Evolutionary conservation across 1,284 basidiomycete genomes (phyloP), one percentile per base, ranked within the genome.

Genomic region (Tylopilus sp.): DNA sequence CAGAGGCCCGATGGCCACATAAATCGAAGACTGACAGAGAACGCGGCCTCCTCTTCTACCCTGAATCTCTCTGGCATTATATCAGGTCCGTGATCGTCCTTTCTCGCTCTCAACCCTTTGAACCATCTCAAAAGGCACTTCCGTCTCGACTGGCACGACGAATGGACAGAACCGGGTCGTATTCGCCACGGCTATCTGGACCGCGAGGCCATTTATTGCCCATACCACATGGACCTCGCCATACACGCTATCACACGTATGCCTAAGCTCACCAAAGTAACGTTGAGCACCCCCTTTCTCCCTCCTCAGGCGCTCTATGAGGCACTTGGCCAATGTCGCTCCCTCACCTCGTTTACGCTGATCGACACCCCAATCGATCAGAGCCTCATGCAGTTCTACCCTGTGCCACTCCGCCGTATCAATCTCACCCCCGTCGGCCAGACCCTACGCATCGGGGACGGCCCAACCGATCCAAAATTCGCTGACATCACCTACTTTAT

Each of bases 401-500:
- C 63, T 16, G 48, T 49, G 2, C 44, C 59, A 25, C 47, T 65
- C 34, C 58, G 59, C 5, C 59, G 60, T 5, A 45, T 68, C 15
- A 66, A 54, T 26, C 55, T 65, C 33, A 57, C 53, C 2, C 57
- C 66, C 23, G 63, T 65, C 0, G 66, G 64, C 19, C 63, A 65
- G 42, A 64, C 59, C 6, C 46, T 65, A 1, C 63, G 63, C 7
- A 63, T 65, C 34, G 63, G 63, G 2, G 63, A 65, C 42, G 63
- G 63, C 34, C 65, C 64, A 7, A 67, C 60, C 0, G 61, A 69
- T 30, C 64, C 63, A 45, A 65, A 57, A 30, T 66, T 68, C 33
- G 47, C 64, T 30, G 66, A 65, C n/a, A 64, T 65, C 30, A 63
- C 52, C 19, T 69, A 69, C 52, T 69, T 66, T 10, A 65, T 68